These are phyloP conservation scores for Amauroascus verrucosus DNA, from an alignment of 2,329 filamentous ascomycete genomes.

Conservation along the genomic window DNA sequence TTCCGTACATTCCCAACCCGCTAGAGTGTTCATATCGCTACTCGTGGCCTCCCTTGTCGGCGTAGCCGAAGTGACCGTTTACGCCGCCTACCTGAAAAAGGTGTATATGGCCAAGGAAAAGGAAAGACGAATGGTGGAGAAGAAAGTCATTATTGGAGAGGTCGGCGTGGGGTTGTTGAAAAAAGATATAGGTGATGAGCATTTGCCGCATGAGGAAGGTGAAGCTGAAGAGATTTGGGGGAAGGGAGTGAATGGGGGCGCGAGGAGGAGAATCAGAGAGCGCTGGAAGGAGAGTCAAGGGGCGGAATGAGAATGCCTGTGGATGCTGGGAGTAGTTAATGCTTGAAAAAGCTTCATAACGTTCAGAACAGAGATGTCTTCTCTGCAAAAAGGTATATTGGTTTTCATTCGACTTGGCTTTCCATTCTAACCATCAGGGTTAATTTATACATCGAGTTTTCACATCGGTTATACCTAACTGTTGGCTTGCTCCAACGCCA, in stretches of 20 bases:
- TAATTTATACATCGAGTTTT: no score
- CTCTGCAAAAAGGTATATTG: background rate
- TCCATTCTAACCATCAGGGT: no score
- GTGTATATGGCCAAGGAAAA: conserved; percentile 30
- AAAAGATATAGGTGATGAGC: background rate
- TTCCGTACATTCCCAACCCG: conserved; percentile 24
- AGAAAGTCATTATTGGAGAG: conserved; percentile 25
- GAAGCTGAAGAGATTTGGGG: conserved; percentile 33
- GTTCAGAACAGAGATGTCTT: background rate
- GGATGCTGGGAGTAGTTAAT: background rate
- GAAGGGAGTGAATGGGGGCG: conserved; percentile 31
- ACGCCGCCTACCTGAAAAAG: conserved; percentile 39
- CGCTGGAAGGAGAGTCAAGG: conserved; percentile 27
- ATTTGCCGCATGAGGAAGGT: background rate
- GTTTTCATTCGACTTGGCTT: background rate
- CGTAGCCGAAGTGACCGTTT: conserved; percentile 39
- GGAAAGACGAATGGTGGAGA: conserved; percentile 32
- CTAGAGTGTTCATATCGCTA: conserved; percentile 33
- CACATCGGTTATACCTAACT: no score
- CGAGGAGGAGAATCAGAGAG: conserved; percentile 33
- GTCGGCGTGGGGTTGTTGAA: conserved; percentile 10
- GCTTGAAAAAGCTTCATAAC: background rate
- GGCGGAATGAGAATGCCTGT: background rate
- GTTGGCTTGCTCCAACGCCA: no score
- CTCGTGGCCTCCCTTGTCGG: conserved; percentile 35